Conservation (phyloP, 192 early-diverging fungal genomes). For the Coemansia sp. region DNA sequence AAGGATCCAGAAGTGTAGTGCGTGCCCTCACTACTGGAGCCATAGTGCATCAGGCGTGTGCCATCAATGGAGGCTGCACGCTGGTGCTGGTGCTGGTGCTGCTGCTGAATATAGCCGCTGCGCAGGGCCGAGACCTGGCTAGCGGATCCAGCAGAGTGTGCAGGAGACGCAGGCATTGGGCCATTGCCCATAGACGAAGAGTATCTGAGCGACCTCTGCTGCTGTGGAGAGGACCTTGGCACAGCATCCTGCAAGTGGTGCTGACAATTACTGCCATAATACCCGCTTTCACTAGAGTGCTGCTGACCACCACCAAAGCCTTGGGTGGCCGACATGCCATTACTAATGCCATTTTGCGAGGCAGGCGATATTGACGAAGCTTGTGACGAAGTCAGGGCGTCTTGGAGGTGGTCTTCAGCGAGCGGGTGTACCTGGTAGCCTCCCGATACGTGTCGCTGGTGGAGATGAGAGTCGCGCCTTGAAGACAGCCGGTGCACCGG, state of each 20-base stretch:
- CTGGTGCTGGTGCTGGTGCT: background rate
- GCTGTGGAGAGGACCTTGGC: too few species aligned
- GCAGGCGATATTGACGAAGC: slow-evolving; percentile 2
- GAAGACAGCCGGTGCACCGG: background rate
- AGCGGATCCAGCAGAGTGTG: background rate
- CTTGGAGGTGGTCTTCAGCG: slow-evolving; percentile 1
- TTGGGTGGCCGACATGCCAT: too few species aligned
- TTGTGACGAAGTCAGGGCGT: background rate
- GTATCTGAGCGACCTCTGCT: background rate
- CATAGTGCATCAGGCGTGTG: background rate
- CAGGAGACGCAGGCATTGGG: background rate
- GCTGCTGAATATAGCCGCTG: slow-evolving; percentile 1
- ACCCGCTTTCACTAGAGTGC: background rate
- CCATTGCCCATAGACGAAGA: too few species aligned
- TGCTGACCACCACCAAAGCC: background rate
- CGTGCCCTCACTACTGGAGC: too few species aligned
- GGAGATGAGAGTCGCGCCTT: background rate
- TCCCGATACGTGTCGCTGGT: background rate
- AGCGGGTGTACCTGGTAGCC: slow-evolving; percentile 2
- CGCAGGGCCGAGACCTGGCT: slow-evolving; percentile 8
- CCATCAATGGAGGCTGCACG: slow-evolving; percentile 3
- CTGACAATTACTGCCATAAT: too few species aligned
- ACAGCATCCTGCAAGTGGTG: background rate
- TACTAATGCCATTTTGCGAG: background rate
- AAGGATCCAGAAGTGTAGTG: too few species aligned